phyloP scores from a whole-genome alignment of 805 yeast genomes.

The Vanderwaltozyma tropicalis region DNA sequence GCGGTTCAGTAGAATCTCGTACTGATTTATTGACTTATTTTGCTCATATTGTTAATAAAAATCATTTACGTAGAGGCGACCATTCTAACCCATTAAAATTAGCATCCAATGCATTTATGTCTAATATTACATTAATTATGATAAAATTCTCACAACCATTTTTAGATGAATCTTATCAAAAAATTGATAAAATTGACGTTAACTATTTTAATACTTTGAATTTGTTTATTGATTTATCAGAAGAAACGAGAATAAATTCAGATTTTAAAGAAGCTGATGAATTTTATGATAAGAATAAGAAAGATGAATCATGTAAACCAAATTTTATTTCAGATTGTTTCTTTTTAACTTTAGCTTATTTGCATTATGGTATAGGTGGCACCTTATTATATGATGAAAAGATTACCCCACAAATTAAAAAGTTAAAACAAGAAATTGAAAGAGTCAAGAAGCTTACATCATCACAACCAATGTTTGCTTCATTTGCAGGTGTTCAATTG shows the following conservation, averaged over 20 bases:
- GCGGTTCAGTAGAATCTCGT: constrained; percentile 63
- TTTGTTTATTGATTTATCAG: constrained; percentile 51
- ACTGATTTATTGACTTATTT: constrained; percentile 55
- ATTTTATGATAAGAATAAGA: constrained; percentile 35
- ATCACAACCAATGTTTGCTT: constrained; percentile 8
- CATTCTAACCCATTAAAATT: constrained; percentile 60
- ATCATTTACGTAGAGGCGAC: constrained; percentile 80
- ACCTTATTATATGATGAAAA: constrained; percentile 47
- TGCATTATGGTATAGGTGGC: constrained; percentile 88
- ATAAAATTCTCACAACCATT: constrained; percentile 77
- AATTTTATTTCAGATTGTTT: constrained; percentile 92
- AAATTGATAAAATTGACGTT: constrained; percentile 67
- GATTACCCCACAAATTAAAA: constrained; percentile 40
- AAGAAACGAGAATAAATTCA: constrained; percentile 77
- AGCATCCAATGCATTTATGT: constrained; percentile 74
- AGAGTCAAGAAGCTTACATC: constrained; percentile 21
- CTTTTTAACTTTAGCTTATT: constrained; percentile 63
- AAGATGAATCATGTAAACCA: constrained; percentile 28
- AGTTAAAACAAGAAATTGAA: constrained; percentile 33
- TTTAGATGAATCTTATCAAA: constrained; percentile 51
- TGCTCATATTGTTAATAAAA: constrained; percentile 62
- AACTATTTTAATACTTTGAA: constrained; percentile 49
- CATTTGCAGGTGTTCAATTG: constrained; percentile 33
- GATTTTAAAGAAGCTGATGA: constrained; percentile 60
- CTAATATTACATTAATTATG: constrained; percentile 59